Percentiles rank a stretch among this genome's conserved stretches.
These are phyloP conservation scores for Rhizomucor pusillus DNA, from an alignment of 371 early-diverging fungal genomes.

Conservation along the genomic window DNA sequence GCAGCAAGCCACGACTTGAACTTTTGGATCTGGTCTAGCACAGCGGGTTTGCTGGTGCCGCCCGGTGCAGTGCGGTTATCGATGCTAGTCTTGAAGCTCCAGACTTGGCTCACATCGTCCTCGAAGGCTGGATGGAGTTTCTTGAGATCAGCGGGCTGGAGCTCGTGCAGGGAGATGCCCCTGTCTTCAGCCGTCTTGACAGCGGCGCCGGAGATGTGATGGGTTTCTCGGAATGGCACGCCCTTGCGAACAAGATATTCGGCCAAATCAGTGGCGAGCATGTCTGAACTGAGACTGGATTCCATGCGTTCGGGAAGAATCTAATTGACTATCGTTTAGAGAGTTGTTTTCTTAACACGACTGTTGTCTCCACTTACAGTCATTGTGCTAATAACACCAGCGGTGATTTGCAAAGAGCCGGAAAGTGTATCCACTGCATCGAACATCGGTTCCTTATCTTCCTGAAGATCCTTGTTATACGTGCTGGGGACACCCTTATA, in stretches of 20 bases:
- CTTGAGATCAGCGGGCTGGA: constrained; percentile 78
- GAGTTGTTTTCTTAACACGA: not conserved
- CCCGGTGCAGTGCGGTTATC: constrained; percentile 87
- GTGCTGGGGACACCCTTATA: constrained; percentile 95
- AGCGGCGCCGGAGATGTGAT: constrained; percentile 96
- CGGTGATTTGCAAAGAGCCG: constrained; percentile 87
- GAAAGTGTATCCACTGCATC: constrained; percentile 88
- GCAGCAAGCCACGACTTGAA: constrained; percentile 64
- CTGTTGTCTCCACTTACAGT: constrained; percentile 50
- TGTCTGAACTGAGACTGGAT: constrained; percentile 79
- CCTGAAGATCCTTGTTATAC: constrained; percentile 98
- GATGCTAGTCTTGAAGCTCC: constrained; percentile 86
- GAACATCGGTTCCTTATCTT: constrained; percentile 98
- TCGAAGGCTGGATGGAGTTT: constrained; percentile 79
- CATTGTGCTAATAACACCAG: constrained; percentile 88
- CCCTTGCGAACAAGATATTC: constrained; percentile 93
- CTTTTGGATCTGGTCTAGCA: constrained; percentile 73
- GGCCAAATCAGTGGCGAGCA: constrained; percentile 97
- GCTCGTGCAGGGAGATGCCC: constrained; percentile 60
- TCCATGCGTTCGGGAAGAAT: constrained; percentile 77
- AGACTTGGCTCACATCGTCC: constrained; percentile 75
- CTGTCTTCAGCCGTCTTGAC: constrained; percentile 91
- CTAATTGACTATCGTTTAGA: constrained; percentile 20
- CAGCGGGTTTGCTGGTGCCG: constrained; percentile 83
- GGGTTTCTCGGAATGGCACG: constrained; percentile 98